Evolutionary conservation across 148 eudicot species (phyloP).

Genomic region (Amaranthus hypochondriacus): DNA sequence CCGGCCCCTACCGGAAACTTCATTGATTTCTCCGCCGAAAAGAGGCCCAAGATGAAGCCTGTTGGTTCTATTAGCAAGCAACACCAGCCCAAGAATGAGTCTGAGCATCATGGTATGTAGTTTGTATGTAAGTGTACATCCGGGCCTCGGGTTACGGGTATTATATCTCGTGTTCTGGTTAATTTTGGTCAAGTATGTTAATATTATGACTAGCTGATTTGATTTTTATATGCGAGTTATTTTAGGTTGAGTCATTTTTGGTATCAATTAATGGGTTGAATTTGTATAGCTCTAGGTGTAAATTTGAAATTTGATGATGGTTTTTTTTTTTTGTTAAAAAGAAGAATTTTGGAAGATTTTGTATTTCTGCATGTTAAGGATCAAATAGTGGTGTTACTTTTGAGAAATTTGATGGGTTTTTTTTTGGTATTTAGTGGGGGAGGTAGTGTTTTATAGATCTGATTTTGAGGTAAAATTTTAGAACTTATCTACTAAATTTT

Average conservation of each 20-base stretch:
- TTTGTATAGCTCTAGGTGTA: conserved; percentile 4
- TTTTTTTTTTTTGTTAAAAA: conserved; percentile 1
- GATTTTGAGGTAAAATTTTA: conserved; percentile 13
- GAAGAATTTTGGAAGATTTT: conserved; percentile 6
- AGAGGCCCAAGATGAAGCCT: conserved; percentile 39
- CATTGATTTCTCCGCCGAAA: conserved; percentile 77
- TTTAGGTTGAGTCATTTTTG: too few species aligned
- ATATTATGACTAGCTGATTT: too few species aligned
- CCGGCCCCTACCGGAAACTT: conserved; percentile 40
- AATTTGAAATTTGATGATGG: neutral
- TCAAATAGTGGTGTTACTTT: too few species aligned
- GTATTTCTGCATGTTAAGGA: neutral
- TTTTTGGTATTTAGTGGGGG: conserved; percentile 18
- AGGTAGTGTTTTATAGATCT: conserved; percentile 28
- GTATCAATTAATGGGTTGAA: neutral
- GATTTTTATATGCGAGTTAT: too few species aligned
- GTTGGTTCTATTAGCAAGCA: conserved; percentile 31
- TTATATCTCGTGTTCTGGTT: too few species aligned
- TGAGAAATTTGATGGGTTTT: conserved; percentile 5
- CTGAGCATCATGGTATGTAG: conserved; percentile 46
- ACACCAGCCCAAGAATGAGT: conserved; percentile 50
- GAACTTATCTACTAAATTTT: neutral
- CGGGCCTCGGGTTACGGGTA: too few species aligned
- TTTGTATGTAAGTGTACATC: neutral
- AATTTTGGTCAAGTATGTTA: too few species aligned